These are phyloP conservation scores for Elongisporangium anandrum DNA, from an alignment of 352 stramenopile genomes.

Conservation along the genomic window DNA sequence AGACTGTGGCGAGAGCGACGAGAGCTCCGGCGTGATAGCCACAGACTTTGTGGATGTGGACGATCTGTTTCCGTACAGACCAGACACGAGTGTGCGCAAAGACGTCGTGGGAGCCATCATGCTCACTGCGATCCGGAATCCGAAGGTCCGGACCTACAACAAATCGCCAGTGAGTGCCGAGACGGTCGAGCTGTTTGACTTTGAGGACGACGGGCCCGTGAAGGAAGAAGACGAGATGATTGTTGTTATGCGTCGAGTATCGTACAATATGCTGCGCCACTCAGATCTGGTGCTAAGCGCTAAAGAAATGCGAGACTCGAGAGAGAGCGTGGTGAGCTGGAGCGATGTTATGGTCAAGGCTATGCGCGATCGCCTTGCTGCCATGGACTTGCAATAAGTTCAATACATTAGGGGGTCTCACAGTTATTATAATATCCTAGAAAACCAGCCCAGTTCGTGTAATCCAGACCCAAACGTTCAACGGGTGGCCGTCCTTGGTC, in stretches of 20 bases:
- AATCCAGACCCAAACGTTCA: no score
- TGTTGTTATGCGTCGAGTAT: constrained; percentile 23
- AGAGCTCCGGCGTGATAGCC: not conserved
- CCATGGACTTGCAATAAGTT: constrained; percentile 1
- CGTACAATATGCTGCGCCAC: constrained; percentile 28
- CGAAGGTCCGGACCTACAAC: constrained; percentile 7
- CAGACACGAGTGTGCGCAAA: constrained; percentile 18
- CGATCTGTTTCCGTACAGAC: constrained; percentile 26
- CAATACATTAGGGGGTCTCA: no score
- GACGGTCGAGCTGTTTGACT: not conserved
- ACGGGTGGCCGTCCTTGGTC: no score
- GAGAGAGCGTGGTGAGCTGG: constrained; percentile 3
- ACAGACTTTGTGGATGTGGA: constrained; percentile 34
- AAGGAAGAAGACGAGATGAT: constrained; percentile 19
- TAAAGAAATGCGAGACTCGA: constrained; percentile 5
- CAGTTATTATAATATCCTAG: constrained; percentile 4
- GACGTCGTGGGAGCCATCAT: constrained; percentile 23
- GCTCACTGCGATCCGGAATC: constrained; percentile 14
- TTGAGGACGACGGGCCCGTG: not conserved
- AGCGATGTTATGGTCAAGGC: constrained; percentile 1
- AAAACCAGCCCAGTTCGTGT: no score
- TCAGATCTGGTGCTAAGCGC: constrained; percentile 19
- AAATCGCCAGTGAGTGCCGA: constrained; percentile 7
- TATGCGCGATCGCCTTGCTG: not conserved
- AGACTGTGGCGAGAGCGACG: no score